Percentiles rank a stretch among this genome's conserved stretches.
phyloP scores from a whole-genome alignment of 495 filamentous ascomycete species.

The Aspergillus sclerotiicarbonarius region DNA sequence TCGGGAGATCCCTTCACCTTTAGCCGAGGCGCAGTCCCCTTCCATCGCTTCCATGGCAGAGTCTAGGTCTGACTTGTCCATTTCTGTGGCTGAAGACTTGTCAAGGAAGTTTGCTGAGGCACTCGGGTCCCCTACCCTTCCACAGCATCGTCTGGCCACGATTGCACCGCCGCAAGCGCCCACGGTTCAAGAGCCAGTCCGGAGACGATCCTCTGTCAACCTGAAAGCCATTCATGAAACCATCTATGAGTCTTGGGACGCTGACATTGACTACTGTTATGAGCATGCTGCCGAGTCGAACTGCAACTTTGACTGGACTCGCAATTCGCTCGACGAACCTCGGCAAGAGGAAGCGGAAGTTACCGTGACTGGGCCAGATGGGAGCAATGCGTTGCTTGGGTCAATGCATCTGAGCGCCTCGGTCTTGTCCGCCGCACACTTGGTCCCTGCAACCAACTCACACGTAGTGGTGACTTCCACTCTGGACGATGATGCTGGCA shows the following conservation, averaged over 20 bases:
- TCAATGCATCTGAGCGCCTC: conserved; percentile 31
- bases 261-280: conserved; percentile 93
- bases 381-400: conserved; percentile 6
- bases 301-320: conserved; percentile 86
- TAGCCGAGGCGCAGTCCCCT: conserved; percentile 8
- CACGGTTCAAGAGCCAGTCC: background rate
- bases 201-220: conserved; percentile 12
- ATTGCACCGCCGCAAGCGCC: conserved; percentile 4
- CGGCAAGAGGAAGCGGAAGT: conserved; percentile 21
- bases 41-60: conserved; percentile 12
- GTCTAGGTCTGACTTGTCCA: conserved; percentile 29
- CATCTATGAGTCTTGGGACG: conserved; percentile 76
- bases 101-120: conserved; percentile 40
- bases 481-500: conserved; percentile 28
- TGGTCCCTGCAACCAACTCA: conserved; percentile 33
- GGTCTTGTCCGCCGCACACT: conserved; percentile 35
- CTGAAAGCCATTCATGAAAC: conserved; percentile 19
- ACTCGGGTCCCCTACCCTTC: conserved; percentile 40
- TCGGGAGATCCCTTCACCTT: conserved; percentile 14
- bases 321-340: conserved; percentile 39
- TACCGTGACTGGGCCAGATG: conserved; percentile 13
- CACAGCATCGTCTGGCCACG: conserved; percentile 18
- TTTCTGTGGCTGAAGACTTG: conserved; percentile 34
- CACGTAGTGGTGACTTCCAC: conserved; percentile 35
- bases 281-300: conserved; percentile 86